Percentiles rank a stretch among this genome's conserved stretches.
phyloP scores from a whole-genome alignment of 2,329 filamentous ascomycete genomes.

The Onygenales sp. region DNA sequence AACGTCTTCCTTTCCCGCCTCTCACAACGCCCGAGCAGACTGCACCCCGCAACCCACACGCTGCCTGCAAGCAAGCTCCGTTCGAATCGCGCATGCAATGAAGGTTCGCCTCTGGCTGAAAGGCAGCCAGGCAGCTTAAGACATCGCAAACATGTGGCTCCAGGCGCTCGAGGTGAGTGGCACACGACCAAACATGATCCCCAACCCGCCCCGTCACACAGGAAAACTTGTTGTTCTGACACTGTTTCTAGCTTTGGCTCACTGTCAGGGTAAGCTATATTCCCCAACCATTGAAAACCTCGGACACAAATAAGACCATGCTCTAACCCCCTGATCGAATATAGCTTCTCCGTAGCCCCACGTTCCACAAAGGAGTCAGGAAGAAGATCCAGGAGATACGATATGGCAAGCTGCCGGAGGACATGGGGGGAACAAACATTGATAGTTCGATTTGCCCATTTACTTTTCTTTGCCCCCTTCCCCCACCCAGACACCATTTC shows the following conservation, averaged over 20 bases:
- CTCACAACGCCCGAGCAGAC: too few species aligned
- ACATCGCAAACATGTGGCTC: conserved; percentile 14
- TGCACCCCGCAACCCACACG: too few species aligned
- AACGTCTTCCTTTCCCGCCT: too few species aligned
- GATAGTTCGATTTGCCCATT: conserved; percentile 18
- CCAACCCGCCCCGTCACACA: not conserved
- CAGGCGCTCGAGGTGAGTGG: conserved; percentile 26
- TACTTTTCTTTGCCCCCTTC: not conserved
- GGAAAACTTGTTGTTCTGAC: conserved; percentile 5
- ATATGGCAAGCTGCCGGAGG: conserved; percentile 33
- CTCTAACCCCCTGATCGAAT: not conserved
- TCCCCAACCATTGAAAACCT: not conserved
- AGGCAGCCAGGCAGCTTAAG: not conserved
- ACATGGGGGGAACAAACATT: conserved; percentile 34
- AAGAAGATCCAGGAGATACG: conserved; percentile 31
- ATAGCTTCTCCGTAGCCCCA: conserved; percentile 33
- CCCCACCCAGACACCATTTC: not conserved
- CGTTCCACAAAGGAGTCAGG: conserved; percentile 36
- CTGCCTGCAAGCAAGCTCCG: too few species aligned
- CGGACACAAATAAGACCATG: not conserved
- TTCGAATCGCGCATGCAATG: not conserved
- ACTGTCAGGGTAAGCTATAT: conserved; percentile 24
- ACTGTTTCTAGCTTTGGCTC: conserved; percentile 25
- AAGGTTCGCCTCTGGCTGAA: conserved; percentile 7
- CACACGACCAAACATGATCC: not conserved